Base-by-base conservation (phyloP, 2,329 filamentous ascomycete species). In the Hypomyces rosellus region DNA sequence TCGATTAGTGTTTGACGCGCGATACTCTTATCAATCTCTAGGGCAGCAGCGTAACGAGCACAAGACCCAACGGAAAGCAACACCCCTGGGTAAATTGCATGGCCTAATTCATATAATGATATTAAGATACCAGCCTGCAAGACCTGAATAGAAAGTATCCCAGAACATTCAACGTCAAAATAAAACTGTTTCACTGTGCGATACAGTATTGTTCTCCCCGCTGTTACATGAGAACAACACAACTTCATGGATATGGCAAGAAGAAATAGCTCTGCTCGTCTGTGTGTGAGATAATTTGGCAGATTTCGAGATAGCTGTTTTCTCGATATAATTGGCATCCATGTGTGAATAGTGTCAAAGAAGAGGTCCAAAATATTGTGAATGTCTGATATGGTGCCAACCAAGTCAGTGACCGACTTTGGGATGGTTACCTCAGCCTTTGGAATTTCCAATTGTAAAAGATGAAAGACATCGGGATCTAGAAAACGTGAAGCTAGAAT, bases 241-340 rank as follows among this genome's bases (percentile, higher is more conserved):
- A 55, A 42, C 25, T 47, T 49, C 53, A 55, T 53, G 11, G 51
- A 52, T 34, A 55, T 41, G 18, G 50, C 36, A 11, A 55, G 34
- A 34, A 55, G 38, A 20, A 46, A 52, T 9, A 53, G 20, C 18
- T 55, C 45, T 15, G 51, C 34, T 4, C 42, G 20, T 38, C 45
- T 20, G 4, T 49, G 36, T 12, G 49, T 44, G 13, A 54, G 45
- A 13, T 50, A 45, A 13, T 39, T 51, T 14, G 49, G 39, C 3
- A 55, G 15, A 34, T 50, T 39, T 11, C 41, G 39, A 9, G 42
- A 47, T 16, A 54, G 54, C 4, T 42, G 36, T n/a, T 42, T 44
- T 20, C 51, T 53, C 37, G 46, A 50, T 12, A 54, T 34, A 15
- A 56, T 51, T 5, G 54, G 54, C 52, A 56, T 54, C 54, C 52